Base-by-base conservation (phyloP, 768 basidiomycete genomes). In the Collybia sordida region DNA sequence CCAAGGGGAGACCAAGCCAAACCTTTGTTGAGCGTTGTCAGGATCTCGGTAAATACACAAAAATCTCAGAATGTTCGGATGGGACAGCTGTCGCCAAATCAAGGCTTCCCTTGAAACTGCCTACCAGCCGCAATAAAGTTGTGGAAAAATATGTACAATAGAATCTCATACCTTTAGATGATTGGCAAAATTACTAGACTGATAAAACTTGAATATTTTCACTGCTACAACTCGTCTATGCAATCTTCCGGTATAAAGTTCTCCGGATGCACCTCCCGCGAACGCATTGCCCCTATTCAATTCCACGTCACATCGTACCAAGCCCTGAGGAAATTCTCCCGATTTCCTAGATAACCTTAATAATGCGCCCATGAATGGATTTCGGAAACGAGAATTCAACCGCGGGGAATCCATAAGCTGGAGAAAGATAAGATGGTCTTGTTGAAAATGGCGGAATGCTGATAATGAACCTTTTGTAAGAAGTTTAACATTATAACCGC, bases 1-100 rank as follows among this genome's bases (percentile, higher is more conserved):
- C 71, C 69, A 72, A 6, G 71, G 69, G 0, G 69, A 69, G 1
- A 72, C 66, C 12, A 72, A 63, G 37, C 68, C 66, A 18, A 72
- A 49, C 39, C 66, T 60, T 8, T 50, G 54, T 34, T 58, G 55
- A 14, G 45, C 45, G 45, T 70, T 66, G 8, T 51, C 51, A 3
- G 72, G 71, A 17, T 66, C 65, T 11, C 14, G 14, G 11, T 4
- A 14, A 4, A 31, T 12, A 4, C 31, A 4, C 3, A 31, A 11
- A 43, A 75, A 73, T 2, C 70, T 71, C 7, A 73, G 64, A n/a
- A 75, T 59, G 47, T 59, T 56, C 6, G 41, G 41, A 17, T 59
- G 58, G 1, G 49, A 53, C 18, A 59, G 43, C 23, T 59, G 58
- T 21, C 54, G 51, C 58, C 54, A 59, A 5, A 59, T 28, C 15